phyloP scores from a whole-genome alignment of 208 protist species.

The Trypanosoma avium region DNA sequence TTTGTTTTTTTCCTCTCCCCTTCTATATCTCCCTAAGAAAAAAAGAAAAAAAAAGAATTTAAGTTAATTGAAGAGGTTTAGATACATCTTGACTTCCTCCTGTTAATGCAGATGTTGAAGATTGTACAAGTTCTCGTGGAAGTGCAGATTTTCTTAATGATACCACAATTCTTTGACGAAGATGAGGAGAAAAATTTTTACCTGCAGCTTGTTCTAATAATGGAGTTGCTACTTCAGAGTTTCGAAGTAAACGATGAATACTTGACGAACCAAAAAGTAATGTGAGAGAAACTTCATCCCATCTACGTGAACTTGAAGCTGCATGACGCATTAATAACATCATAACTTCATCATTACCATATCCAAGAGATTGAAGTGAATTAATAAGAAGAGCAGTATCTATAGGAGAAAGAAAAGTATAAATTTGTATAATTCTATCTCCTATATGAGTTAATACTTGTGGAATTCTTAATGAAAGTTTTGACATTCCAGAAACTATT shows the following conservation, averaged over 20 bases:
- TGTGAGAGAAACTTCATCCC: conserved; percentile 62
- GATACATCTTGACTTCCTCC: conserved; percentile 4
- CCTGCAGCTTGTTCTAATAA: conserved; percentile 55
- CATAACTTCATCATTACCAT: conserved; percentile 52
- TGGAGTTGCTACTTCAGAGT: conserved; percentile 51
- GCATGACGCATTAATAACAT: conserved; percentile 53
- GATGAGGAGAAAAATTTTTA: conserved; percentile 42
- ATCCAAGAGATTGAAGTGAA: conserved; percentile 62
- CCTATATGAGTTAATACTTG: conserved; percentile 39
- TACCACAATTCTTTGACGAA: conserved; percentile 55
- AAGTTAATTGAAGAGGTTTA: conserved; percentile 21
- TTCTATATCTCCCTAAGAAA: too few relatives aligned
- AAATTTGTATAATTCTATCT: conserved; percentile 40
- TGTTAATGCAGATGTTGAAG: conserved; percentile 16
- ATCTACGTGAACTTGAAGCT: conserved; percentile 37
- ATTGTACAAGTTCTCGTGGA: conserved; percentile 49
- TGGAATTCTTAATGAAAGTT: conserved; percentile 60
- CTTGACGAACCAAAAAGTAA: conserved; percentile 66
- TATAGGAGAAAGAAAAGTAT: conserved; percentile 55
- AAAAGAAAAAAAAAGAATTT: background rate
- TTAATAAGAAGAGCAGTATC: conserved; percentile 65
- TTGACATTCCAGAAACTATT: conserved; percentile 53
- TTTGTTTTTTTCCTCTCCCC: too few relatives aligned
- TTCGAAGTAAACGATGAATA: conserved; percentile 61
- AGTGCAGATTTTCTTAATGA: conserved; percentile 48